Conservation (phyloP, 1,139 yeast species). For the Suhomyces yuchorum region DNA sequence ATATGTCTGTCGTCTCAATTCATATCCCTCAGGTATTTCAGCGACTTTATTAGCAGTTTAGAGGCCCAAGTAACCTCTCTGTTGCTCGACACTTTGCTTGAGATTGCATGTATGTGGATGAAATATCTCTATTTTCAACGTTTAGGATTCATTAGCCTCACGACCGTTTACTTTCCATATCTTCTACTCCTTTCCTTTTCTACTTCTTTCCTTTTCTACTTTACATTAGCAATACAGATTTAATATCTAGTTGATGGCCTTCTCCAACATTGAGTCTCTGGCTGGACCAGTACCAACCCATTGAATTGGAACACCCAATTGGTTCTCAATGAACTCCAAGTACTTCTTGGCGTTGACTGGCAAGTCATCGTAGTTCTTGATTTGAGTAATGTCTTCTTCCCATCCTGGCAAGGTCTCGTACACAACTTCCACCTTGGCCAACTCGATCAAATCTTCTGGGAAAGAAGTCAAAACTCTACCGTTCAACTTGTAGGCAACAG, state of each 20-base stretch:
- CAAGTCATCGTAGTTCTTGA: slow-evolving; percentile 70
- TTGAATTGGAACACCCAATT: slow-evolving; percentile 77
- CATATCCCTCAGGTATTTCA: too few relatives aligned
- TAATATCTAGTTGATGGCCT: slow-evolving; percentile 22
- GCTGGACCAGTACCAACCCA: slow-evolving; percentile 99
- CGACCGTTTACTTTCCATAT: too few relatives aligned
- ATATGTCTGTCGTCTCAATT: too few relatives aligned
- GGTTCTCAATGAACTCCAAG: slow-evolving; percentile 82
- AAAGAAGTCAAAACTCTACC: slow-evolving; percentile 76
- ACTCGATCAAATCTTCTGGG: slow-evolving; percentile 86
- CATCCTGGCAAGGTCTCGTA: slow-evolving; percentile 94
- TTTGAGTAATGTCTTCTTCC: slow-evolving; percentile 78
- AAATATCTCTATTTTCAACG: too few relatives aligned
- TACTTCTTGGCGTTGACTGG: slow-evolving; percentile 88
- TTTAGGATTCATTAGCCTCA: too few relatives aligned
- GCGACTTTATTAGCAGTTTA: too few relatives aligned
- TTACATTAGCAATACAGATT: slow-evolving; percentile 3
- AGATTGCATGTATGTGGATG: too few relatives aligned
- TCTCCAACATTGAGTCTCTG: slow-evolving; percentile 77
- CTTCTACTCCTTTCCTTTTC: neutral
- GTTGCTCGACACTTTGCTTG: too few relatives aligned
- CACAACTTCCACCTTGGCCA: slow-evolving; percentile 88
- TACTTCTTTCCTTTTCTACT: slow-evolving; percentile 5
- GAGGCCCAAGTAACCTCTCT: too few relatives aligned
- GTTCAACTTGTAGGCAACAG: slow-evolving; percentile 73